These are phyloP conservation scores for Pseudozyma tsukubaensis DNA, from an alignment of 1,284 basidiomycete genomes.

Conservation along the genomic window DNA sequence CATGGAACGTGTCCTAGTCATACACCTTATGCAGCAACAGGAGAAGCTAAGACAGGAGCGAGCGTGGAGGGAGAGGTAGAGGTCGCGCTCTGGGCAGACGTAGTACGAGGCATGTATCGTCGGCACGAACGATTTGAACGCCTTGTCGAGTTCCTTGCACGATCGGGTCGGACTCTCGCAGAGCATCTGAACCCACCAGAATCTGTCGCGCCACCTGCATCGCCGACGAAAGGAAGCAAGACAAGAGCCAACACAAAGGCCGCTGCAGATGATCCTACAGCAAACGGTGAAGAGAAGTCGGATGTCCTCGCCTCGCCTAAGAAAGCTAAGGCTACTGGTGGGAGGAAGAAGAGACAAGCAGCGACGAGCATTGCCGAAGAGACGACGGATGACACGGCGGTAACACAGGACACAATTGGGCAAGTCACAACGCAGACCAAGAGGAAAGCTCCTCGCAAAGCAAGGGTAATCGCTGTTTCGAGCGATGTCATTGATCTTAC, in stretches of 20 bases:
- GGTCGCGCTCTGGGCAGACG: constrained; percentile 44
- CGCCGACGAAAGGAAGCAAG: constrained; percentile 7
- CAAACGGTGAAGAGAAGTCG: background rate
- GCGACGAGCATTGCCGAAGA: background rate
- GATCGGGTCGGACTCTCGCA: constrained; percentile 17
- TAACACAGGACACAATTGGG: background rate
- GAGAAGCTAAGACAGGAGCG: background rate
- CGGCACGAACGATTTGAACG: constrained; percentile 48
- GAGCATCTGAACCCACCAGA: constrained; percentile 21
- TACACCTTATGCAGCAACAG: background rate
- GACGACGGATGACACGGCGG: background rate
- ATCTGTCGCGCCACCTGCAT: background rate
- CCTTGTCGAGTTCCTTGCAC: constrained; percentile 20
- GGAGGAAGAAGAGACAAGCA: constrained; percentile 11
- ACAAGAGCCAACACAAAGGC: constrained; percentile 4
- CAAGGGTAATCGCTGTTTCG: background rate
- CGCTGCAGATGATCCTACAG: background rate
- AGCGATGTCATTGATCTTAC: constrained; percentile 34
- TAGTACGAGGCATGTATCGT: constrained; percentile 47
- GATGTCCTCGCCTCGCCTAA: background rate
- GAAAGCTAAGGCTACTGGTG: constrained; percentile 4
- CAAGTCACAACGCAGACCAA: background rate
- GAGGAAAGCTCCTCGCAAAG: constrained; percentile 14
- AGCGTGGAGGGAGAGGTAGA: background rate
- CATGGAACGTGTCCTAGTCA: constrained; percentile 45